Evolutionary conservation across 768 basidiomycete genomes (phyloP).

Genomic region (Hydnomerulius pinastri): DNA sequence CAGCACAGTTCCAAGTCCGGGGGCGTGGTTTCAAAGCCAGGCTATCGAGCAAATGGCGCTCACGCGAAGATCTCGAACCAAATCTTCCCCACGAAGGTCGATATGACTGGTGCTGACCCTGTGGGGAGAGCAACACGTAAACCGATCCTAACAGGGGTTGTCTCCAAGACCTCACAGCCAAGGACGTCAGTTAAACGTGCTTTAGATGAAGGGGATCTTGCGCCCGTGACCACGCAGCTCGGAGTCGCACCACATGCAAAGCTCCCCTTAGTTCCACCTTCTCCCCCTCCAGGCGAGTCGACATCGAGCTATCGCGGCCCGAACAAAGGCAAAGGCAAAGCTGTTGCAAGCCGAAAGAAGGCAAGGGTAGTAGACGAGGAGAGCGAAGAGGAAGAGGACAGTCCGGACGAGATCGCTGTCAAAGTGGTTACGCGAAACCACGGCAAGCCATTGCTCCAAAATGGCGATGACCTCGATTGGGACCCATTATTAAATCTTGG

Average conservation of each 20-base stretch:
- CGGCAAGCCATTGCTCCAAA: constrained; percentile 10
- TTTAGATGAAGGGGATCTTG: constrained; percentile 34
- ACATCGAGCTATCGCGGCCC: constrained; percentile 26
- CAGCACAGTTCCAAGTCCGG: constrained; percentile 5
- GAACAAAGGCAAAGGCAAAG: constrained; percentile 43
- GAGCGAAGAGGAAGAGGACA: constrained; percentile 26
- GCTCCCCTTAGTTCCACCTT: constrained; percentile 58
- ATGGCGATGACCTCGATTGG: constrained; percentile 23
- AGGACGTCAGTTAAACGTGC: constrained; percentile 47
- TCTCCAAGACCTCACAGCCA: constrained; percentile 11
- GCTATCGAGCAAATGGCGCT: constrained; percentile 1
- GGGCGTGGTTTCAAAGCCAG: neutral
- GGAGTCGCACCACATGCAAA: constrained; percentile 16
- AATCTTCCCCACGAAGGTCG: constrained; percentile 15
- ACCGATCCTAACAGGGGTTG: neutral
- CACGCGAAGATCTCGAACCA: constrained; percentile 6
- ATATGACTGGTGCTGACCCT: neutral
- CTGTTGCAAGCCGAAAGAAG: constrained; percentile 49
- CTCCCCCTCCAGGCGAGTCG: constrained; percentile 55
- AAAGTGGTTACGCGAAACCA: constrained; percentile 22
- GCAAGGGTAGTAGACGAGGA: constrained; percentile 40
- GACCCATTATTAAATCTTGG: constrained; percentile 30
- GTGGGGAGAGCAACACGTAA: constrained; percentile 1
- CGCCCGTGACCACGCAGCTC: constrained; percentile 6
- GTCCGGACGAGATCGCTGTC: constrained; percentile 16